Conservation (phyloP, 345 rosid genomes). For the Camelina sativa region DNA sequence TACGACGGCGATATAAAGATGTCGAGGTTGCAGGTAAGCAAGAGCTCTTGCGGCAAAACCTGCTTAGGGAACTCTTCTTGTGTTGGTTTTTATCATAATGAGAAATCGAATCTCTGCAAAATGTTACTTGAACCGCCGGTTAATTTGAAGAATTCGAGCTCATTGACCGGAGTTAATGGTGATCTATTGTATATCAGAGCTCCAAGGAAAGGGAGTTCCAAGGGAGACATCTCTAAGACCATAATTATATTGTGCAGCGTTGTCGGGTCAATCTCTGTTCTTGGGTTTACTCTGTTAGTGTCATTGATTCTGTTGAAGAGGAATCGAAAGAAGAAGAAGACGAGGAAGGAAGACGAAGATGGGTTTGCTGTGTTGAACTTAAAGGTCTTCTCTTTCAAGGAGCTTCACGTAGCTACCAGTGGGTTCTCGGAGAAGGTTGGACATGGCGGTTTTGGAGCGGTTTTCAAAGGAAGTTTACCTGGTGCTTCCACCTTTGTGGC, state of each 20-base stretch:
- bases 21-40: constrained; percentile 46
- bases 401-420: constrained; percentile 53
- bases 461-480: constrained; percentile 55
- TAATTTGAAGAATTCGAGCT: constrained; percentile 62
- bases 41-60: constrained; percentile 53
- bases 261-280: constrained; percentile 56
- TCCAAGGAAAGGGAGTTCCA: constrained; percentile 43
- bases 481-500: constrained; percentile 59
- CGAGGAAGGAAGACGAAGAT: constrained; percentile 49
- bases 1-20: constrained; percentile 49
- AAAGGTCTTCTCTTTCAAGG: constrained; percentile 64
- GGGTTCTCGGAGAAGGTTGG: constrained; percentile 62
- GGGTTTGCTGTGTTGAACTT: constrained; percentile 61
- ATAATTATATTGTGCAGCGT: constrained; percentile 55
- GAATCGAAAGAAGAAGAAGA: constrained; percentile 52
- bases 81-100: constrained; percentile 60
- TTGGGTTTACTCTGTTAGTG: constrained; percentile 44
- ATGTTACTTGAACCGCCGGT: constrained; percentile 57
- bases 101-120: constrained; percentile 54
- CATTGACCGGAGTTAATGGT: constrained; percentile 35
- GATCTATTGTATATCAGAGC: constrained; percentile 59
- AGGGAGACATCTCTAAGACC: constrained; percentile 48
- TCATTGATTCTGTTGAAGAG: constrained; percentile 48
- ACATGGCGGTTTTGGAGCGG: constrained; percentile 74
- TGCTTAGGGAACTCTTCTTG: constrained; percentile 75